Evolutionary conservation across 495 filamentous ascomycete species (phyloP).

Genomic region (Xylaria bambusicola): DNA sequence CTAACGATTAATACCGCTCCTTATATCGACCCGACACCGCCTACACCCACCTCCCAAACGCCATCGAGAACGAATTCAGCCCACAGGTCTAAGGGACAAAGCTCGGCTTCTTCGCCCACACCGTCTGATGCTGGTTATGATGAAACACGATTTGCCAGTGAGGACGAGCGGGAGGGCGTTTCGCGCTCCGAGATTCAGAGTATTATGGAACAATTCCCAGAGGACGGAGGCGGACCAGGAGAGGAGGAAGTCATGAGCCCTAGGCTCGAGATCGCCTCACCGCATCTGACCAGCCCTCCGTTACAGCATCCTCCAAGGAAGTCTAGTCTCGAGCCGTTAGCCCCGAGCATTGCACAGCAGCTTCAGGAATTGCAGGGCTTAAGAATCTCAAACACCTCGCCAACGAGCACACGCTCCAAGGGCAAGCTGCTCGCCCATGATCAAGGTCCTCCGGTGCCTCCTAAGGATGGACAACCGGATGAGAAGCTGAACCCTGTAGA

Average conservation of each 20-base stretch:
- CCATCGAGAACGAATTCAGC: conserved; percentile 54
- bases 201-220: conserved; percentile 88
- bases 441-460: conserved; percentile 51
- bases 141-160: conserved; percentile 51
- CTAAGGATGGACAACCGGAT: conserved; percentile 49
- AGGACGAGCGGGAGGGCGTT: conserved; percentile 62
- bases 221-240: conserved; percentile 63
- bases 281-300: conserved; percentile 61
- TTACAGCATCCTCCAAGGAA: conserved; percentile 75
- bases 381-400: conserved; percentile 41
- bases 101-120: conserved; percentile 55
- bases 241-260: conserved; percentile 83
- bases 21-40: conserved; percentile 67
- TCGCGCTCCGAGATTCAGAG: conserved; percentile 88
- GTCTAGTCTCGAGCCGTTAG: conserved; percentile 76
- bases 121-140: conserved; percentile 56
- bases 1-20: conserved; percentile 42
- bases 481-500: conserved; percentile 35
- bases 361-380: conserved; percentile 51
- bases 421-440: conserved; percentile 45
- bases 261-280: conserved; percentile 69
- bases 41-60: conserved; percentile 57
- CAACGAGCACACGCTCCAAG: conserved; percentile 38
- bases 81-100: conserved; percentile 31
- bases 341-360: conserved; percentile 46